Base-by-base conservation (phyloP, 179 eudicot species). In the Camellia oleifera region DNA sequence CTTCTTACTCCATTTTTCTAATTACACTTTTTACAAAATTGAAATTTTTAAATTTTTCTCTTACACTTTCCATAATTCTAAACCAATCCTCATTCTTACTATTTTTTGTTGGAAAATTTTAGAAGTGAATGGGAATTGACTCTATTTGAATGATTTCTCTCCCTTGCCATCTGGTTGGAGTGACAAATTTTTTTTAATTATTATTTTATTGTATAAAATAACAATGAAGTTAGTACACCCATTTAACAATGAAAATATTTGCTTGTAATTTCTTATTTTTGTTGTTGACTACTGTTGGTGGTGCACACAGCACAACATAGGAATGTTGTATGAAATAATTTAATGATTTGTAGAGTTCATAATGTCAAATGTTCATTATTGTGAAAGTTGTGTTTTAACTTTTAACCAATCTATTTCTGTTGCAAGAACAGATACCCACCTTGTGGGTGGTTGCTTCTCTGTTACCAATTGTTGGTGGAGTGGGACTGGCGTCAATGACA, bases 401-500 rank as follows among this genome's bases (percentile, higher is more conserved):
- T 62, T 68, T 66, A 71, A 62, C 73, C 0, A 45, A 44, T 46
- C 23, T 58, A 64, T 4, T 44, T 23, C 4, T 63, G 54, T 20
- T 7, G 71, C 23, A 40, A 66, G 54, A 77, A 81, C 81, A 95
- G 99, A 82, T 74, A 50, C 99, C 99, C 53, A 89, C 95, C 58
- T 78, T 88, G 10, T 96, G 97, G 99, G 97, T 96, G 20, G 82
- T 92, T 81, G 83, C 84, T 54, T 89, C 98, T 15, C 90, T 96
- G 72, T 26, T 94, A 78, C 99, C 99, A 74, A 88, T 96, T 79
- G 97, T 91, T 83, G 99, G 98, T 81, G 99, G 98, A 81, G 99
- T 96, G 72, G 91, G 84, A 71, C 88, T 96, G 78, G 99, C 99
- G 44, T 96, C 99, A 42, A 68, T 86, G 85, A 94, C 97, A 0